Conservation (phyloP, 805 yeast species). For the Cyberlindnera suaveolens region DNA sequence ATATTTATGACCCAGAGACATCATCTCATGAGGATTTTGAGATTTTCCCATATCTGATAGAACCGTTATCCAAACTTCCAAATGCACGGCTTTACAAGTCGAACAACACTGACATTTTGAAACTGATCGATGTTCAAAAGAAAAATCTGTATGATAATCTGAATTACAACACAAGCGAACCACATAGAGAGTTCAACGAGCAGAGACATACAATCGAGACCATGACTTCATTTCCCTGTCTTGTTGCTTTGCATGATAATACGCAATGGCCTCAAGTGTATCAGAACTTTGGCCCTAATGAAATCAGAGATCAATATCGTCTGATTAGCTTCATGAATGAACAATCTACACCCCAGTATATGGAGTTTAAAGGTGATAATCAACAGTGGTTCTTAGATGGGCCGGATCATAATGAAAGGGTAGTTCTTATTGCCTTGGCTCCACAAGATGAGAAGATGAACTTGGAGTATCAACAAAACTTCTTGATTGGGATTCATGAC, state of each 20-base stretch:
- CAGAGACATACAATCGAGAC: conserved; percentile 44
- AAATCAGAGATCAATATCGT: conserved; percentile 44
- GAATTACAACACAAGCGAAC: conserved; percentile 34
- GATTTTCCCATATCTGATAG: conserved; percentile 53
- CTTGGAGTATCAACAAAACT: conserved; percentile 16
- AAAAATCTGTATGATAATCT: conserved; percentile 29
- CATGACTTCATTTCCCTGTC: conserved; percentile 54
- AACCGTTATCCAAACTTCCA: conserved; percentile 52
- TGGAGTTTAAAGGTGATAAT: conserved; percentile 35
- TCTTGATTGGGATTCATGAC: conserved; percentile 14
- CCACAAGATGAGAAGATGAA: conserved; percentile 17
- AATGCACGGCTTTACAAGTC: conserved; percentile 49
- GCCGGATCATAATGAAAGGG: background rate
- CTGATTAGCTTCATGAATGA: conserved; percentile 43
- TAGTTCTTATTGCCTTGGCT: conserved; percentile 15
- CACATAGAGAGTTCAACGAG: conserved; percentile 33
- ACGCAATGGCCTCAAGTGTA: conserved; percentile 44
- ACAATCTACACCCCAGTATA: conserved; percentile 42
- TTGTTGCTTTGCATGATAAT: conserved; percentile 54
- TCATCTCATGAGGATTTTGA: conserved; percentile 56
- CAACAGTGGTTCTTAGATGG: conserved; percentile 9
- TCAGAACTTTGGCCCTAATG: conserved; percentile 59
- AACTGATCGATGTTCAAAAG: conserved; percentile 37
- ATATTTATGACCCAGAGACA: conserved; percentile 43
- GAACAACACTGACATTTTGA: conserved; percentile 34